Percentiles rank a stretch among this genome's conserved stretches.
Conservation (phyloP, 371 early-diverging fungal species). For the Mucor saturninus region DNA sequence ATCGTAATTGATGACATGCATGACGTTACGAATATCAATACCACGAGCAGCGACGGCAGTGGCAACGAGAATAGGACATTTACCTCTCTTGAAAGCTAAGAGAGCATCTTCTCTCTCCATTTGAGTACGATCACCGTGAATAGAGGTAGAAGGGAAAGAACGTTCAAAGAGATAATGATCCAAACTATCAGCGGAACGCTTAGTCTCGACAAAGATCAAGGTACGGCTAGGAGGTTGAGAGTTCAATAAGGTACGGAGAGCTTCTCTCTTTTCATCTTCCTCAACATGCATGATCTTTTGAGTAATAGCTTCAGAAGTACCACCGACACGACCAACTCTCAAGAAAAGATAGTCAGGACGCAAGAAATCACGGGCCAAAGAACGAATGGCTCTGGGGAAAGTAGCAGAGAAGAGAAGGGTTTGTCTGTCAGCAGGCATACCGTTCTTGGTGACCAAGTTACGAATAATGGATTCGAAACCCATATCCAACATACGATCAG, state of each 20-base stretch:
- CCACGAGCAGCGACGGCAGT: slow-evolving; percentile 97
- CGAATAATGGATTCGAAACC: slow-evolving; percentile 97
- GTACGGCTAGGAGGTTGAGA: slow-evolving; percentile 61
- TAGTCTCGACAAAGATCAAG: slow-evolving; percentile 87
- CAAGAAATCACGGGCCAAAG: slow-evolving; percentile 90
- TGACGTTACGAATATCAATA: slow-evolving; percentile 84
- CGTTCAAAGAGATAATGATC: slow-evolving; percentile 72
- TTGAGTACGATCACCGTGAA: slow-evolving; percentile 82
- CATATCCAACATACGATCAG: slow-evolving; percentile 99
- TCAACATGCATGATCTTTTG: slow-evolving; percentile 79
- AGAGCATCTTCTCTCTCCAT: slow-evolving; percentile 83
- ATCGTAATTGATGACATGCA: slow-evolving; percentile 89
- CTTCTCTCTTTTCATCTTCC: slow-evolving; percentile 60
- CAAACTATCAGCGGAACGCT: slow-evolving; percentile 78
- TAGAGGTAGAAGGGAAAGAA: slow-evolving; percentile 70
- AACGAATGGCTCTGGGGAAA: slow-evolving; percentile 93
- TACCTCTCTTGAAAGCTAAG: slow-evolving; percentile 75
- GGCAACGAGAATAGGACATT: slow-evolving; percentile 85
- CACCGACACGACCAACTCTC: slow-evolving; percentile 60
- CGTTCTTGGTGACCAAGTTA: slow-evolving; percentile 87
- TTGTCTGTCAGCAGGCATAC: slow-evolving; percentile 73
- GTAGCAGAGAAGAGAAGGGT: slow-evolving; percentile 99
- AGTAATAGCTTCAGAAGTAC: slow-evolving; percentile 56
- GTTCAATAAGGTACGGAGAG: slow-evolving; percentile 39
- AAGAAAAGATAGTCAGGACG: slow-evolving; percentile 62